A percentile compares a stretch with the other conserved stretches of the same genome.
Conservation (phyloP, 176 grass and related monocot species). For the Thinopyrum elongatum region DNA sequence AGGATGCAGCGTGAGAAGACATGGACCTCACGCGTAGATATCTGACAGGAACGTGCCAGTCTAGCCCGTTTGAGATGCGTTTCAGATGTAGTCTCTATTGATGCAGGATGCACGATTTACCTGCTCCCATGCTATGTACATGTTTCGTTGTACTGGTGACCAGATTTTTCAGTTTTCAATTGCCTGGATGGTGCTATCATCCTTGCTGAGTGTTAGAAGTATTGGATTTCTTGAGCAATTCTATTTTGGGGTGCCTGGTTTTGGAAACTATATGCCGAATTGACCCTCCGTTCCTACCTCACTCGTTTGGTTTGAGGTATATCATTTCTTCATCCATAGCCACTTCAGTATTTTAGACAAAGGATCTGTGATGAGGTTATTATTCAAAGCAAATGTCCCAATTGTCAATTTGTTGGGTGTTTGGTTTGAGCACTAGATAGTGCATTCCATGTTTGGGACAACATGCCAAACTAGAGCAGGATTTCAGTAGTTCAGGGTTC, state of each 20-base stretch:
- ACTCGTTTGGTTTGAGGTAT: not conserved
- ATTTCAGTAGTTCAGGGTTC: not conserved
- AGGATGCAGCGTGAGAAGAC: slow-evolving; percentile 61
- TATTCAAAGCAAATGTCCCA: not conserved
- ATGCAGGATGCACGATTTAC: not conserved
- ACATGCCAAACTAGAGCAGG: not conserved
- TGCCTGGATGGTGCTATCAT: not conserved
- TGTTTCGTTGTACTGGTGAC: not conserved
- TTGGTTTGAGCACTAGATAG: not conserved
- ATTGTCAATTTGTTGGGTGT: not conserved
- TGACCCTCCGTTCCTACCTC: not conserved
- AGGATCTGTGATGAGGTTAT: not conserved
- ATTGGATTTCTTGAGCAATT: not conserved
- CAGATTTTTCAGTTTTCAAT: not conserved
- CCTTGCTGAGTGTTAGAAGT: not conserved
- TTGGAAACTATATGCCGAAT: not conserved
- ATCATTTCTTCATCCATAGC: not conserved
- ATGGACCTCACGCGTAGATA: not conserved
- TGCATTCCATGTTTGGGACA: not conserved
- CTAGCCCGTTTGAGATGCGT: not conserved
- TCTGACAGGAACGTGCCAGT: not conserved
- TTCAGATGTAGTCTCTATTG: not conserved
- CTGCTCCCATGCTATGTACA: no score
- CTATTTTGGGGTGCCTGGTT: not conserved
- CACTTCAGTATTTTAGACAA: not conserved